Evolutionary conservation across 1,139 yeast genomes (phyloP), one percentile per base, ranked within the genome.

Genomic region (Maudiozyma humilis): DNA sequence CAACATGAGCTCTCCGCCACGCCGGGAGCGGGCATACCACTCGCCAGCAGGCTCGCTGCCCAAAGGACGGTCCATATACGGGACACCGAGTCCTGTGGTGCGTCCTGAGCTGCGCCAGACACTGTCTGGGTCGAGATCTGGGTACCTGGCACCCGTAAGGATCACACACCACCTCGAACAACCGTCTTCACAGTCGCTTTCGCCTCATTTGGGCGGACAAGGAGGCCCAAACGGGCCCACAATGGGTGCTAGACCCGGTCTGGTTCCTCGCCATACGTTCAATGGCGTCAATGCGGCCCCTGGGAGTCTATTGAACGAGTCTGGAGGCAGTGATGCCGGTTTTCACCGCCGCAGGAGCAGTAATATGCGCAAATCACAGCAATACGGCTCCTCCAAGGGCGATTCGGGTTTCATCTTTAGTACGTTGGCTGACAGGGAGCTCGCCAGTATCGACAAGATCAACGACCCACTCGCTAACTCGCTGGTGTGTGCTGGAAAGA

Each of bases 401-500:
- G 49, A 55, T 1, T 47, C 60, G 2, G 62, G 61, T 3, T 47
- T 53, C 10, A 17, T 47, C 12, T 56, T 53, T 40, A 45, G 49
- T 13, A 38, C 46, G 2, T 47, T 50, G 23, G 48, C 50, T 5
- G 44, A 49, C 16, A 53, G 52, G 38, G 65, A 61, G 36, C 44
- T 61, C 13, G 49, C 65, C 1, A 61, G 65, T 48, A 54, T 61
- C 10, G 63, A 59, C 42, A 58, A 55, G 43, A 51, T 61, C 18
- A 59, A 61, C 42, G 63, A 57, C 36, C 55, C 59, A 1, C 44
- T 41, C 4, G 43, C 45, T 12, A 50, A 51, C 38, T 51, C 52
- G 7, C 41, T 61, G 13, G 49, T 61, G 7, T 55, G 62, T 43
- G 64, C 65, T 2, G 65, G 65, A 13, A 61, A 60, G 41, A 52